These are phyloP conservation scores for Pseudomonodictys pantanalensis DNA, from an alignment of 495 filamentous ascomycete species.

Conservation along the genomic window DNA sequence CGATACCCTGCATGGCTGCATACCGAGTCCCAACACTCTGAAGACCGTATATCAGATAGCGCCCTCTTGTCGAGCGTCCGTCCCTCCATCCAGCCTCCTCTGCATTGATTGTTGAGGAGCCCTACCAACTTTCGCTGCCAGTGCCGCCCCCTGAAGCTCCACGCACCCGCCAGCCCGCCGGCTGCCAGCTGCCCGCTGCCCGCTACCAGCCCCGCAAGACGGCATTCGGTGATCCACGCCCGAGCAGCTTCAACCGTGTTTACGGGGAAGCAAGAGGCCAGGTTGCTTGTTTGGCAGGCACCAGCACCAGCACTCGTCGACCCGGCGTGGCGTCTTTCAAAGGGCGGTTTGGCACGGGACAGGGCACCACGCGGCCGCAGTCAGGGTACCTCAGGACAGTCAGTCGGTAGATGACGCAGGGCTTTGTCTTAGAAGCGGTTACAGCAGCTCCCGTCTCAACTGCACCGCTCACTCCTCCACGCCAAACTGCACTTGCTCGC, in stretches of 20 bases:
- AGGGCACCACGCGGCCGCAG: neutral
- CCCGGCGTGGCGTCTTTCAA: neutral
- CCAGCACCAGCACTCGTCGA: neutral
- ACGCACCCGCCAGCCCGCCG: neutral
- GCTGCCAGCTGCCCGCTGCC: neutral
- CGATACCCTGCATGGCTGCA: too few species aligned
- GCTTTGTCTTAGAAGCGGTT: constrained; percentile 1
- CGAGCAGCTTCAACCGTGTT: neutral
- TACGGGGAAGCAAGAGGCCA: constrained; percentile 9
- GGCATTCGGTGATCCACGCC: neutral
- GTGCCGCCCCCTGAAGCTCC: neutral
- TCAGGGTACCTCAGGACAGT: constrained; percentile 12
- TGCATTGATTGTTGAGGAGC: constrained; percentile 25
- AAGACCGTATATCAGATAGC: too few species aligned
- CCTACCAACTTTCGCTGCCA: too few species aligned
- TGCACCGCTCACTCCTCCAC: neutral
- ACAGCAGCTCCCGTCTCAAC: neutral
- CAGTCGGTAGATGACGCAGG: constrained; percentile 20
- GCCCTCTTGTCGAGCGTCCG: too few species aligned
- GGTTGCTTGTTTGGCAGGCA: constrained; percentile 9
- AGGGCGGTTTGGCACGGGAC: constrained; percentile 7
- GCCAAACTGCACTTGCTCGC: neutral
- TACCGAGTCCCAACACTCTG: too few species aligned
- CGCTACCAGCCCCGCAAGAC: neutral
- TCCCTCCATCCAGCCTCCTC: too few species aligned